Base-by-base conservation (phyloP, 805 yeast species). In the Yamadazyma nakazawae region DNA sequence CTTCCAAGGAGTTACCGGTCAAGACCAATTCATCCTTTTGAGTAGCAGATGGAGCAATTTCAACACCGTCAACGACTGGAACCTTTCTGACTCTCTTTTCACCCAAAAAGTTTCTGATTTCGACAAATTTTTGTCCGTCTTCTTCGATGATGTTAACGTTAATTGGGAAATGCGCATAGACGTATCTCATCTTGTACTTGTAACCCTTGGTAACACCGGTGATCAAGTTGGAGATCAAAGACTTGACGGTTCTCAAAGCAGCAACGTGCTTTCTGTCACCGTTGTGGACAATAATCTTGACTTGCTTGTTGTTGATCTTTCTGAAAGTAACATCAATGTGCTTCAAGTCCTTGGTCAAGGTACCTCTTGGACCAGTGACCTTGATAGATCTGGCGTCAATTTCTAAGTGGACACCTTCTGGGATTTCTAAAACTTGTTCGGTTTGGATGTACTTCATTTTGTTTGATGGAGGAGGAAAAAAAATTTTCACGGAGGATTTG, bases 221-320 rank as follows among this genome's bases (percentile, higher is more conserved):
- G 78, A 94, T 75, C 84, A 94, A 77, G 88, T 94, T 94, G 71
- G 88, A 71, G 66, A 94, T 81, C 72, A 94, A 80, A 59, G 98
- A 88, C 80, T 89, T 91, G 75, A 94, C 98, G 55, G 99, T 92
- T 84, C 98, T 91, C 74, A 94, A 82, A 70, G 97, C 87, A 74
- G 99, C 99, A 74, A 94, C 98, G 80, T 94, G 99, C 86, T 92
- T 92, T 84, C 98, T 88, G 87, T 89, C 96, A 80, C 98, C 99
- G 74, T 92, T 89, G 85, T 87, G 95, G 61, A 94, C 97, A 63
- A 90, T 80, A 72, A 94, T 82, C 79, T 85, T 87, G 78, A 94
- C 79, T 65, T 79, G 82, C 58, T 68, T 78, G 78, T 81, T 77
- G 69, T 75, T 72, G 58, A 87, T 68, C 81, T 91, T 89, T 67